Evolutionary conservation across 495 filamentous ascomycete species (phyloP).

Genomic region (Achaetomiella virescens): DNA sequence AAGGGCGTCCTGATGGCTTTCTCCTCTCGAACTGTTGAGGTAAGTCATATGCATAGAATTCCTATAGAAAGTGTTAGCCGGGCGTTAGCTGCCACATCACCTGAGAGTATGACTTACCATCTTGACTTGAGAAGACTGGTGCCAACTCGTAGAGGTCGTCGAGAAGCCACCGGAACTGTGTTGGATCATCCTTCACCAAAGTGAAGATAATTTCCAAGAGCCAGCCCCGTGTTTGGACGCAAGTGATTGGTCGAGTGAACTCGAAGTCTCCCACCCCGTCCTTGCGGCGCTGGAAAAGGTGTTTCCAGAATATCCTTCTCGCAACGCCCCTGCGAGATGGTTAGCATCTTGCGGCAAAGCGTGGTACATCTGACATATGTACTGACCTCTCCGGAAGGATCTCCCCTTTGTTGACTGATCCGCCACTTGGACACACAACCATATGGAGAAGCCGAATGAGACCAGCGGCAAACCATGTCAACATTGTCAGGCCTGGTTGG

Average conservation of each 20-base stretch:
- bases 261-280: constrained; percentile 25
- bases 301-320: constrained; percentile 55
- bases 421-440: constrained; percentile 11
- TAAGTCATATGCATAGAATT: constrained; percentile 48
- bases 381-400: constrained; percentile 10
- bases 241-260: constrained; percentile 38
- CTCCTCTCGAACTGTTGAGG: constrained; percentile 55
- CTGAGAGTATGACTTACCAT: constrained; percentile 18
- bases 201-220: constrained; percentile 58
- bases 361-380: not conserved
- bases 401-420: constrained; percentile 1
- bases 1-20: constrained; percentile 66
- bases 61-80: constrained; percentile 11
- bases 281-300: constrained; percentile 61
- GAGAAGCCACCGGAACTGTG: constrained; percentile 46
- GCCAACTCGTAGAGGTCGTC: constrained; percentile 47
- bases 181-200: constrained; percentile 50
- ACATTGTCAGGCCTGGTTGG: constrained; percentile 43
- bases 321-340: constrained; percentile 40
- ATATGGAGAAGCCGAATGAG: constrained; percentile 33
- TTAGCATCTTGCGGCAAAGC: not conserved
- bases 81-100: not conserved
- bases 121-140: constrained; percentile 28
- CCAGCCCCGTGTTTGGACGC: constrained; percentile 52
- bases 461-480: constrained; percentile 44